Evolutionary conservation across 1,139 yeast species (phyloP).

Genomic region (Geotrichum siamense): DNA sequence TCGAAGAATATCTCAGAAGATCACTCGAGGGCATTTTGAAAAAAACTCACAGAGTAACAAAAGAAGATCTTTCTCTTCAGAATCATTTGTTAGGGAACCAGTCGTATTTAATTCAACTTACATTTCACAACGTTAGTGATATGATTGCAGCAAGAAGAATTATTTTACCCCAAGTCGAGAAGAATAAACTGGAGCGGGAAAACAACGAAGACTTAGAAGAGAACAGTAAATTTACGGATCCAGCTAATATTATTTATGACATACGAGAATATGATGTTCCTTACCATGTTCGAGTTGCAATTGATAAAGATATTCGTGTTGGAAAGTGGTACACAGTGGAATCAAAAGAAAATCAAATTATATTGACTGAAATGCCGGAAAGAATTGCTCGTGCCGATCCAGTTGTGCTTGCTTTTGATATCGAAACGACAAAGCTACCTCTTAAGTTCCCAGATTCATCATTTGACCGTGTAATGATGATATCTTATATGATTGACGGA

Average conservation of each 20-base stretch:
- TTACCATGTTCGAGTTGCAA: conserved; percentile 89
- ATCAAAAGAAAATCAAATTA: conserved; percentile 50
- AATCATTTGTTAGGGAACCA: conserved; percentile 81
- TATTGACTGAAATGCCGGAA: conserved; percentile 56
- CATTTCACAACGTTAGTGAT: conserved; percentile 71
- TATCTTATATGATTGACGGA: conserved; percentile 98
- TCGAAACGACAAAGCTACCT: conserved; percentile 96
- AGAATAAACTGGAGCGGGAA: conserved; percentile 59
- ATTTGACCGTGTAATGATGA: conserved; percentile 97
- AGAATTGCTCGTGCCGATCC: conserved; percentile 96
- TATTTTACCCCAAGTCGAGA: conserved; percentile 61
- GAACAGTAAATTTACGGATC: conserved; percentile 16
- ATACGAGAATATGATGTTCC: conserved; percentile 95
- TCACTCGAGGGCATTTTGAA: conserved; percentile 59
- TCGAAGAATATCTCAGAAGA: conserved; percentile 76
- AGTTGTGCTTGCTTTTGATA: conserved; percentile 92
- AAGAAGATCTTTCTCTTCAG: conserved; percentile 73
- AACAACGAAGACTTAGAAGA: conserved; percentile 47
- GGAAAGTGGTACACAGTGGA: conserved; percentile 94
- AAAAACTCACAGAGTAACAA: conserved; percentile 46
- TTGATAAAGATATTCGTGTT: conserved; percentile 75
- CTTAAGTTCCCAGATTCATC: conserved; percentile 90
- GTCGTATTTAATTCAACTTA: conserved; percentile 55
- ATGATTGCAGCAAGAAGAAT: conserved; percentile 65
- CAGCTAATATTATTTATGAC: conserved; percentile 61